These are phyloP conservation scores for Solanum dulcamara DNA, from an alignment of 257 asterid genomes.

Conservation along the genomic window DNA sequence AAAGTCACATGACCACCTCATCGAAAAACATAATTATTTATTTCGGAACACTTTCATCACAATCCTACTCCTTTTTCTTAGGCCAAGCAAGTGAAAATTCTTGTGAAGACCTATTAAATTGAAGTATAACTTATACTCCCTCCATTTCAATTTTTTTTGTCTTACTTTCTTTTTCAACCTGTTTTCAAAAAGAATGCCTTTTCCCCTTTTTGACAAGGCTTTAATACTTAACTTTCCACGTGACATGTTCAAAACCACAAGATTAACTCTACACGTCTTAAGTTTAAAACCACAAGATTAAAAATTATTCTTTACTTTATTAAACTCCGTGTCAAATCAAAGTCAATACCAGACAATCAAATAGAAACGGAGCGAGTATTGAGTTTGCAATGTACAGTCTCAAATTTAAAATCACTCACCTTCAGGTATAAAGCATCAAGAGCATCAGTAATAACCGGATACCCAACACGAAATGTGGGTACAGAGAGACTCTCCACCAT, in stretches of 20 bases:
- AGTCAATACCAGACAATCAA: background rate
- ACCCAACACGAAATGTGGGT: conserved; percentile 33
- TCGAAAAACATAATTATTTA: background rate
- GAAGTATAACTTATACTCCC: background rate
- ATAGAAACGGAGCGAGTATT: background rate
- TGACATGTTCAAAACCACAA: no score
- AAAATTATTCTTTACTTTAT: background rate
- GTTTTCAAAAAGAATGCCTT: background rate
- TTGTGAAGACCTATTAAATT: background rate
- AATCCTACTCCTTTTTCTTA: background rate
- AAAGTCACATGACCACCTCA: background rate
- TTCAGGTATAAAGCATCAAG: conserved; percentile 68
- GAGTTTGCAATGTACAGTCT: background rate
- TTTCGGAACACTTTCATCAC: background rate
- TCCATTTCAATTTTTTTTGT: background rate
- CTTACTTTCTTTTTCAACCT: background rate
- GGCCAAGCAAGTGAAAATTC: background rate
- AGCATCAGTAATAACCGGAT: conserved; percentile 19
- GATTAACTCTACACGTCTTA: background rate
- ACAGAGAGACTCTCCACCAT: conserved; percentile 64
- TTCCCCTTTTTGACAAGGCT: background rate
- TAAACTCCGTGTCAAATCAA: background rate
- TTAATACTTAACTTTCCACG: background rate
- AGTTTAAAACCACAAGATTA: background rate
- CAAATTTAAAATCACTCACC: conserved; percentile 23